These are phyloP conservation scores for Penicillium maclennaniae DNA, from an alignment of 495 filamentous ascomycete genomes.

Conservation along the genomic window DNA sequence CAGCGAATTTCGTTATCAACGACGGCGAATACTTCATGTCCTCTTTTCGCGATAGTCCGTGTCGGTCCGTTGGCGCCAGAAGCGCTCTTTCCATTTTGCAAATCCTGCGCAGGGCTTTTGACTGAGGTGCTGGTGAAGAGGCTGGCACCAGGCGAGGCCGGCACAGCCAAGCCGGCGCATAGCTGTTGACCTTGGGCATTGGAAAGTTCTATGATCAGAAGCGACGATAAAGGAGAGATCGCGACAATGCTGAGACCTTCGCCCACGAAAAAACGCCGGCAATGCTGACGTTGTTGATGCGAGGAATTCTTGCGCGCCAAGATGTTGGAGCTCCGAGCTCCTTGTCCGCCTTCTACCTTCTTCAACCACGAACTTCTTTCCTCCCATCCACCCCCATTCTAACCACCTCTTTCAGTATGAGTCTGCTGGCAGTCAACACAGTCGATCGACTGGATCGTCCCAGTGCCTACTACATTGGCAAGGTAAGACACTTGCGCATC, in stretches of 20 bases:
- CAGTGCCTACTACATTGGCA: conserved; percentile 78
- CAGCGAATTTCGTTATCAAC: conserved; percentile 83
- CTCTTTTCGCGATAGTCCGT: conserved; percentile 67
- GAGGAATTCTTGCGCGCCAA: conserved; percentile 27
- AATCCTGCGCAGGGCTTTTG: conserved; percentile 30
- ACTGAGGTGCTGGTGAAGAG: conserved; percentile 54
- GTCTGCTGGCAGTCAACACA: conserved; percentile 45
- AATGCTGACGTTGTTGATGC: conserved; percentile 19
- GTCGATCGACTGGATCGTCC: conserved; percentile 86
- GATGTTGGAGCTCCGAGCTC: conserved; percentile 27
- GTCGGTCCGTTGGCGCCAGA: conserved; percentile 50
- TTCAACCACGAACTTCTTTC: neutral
- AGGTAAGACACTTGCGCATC: conserved; percentile 47
- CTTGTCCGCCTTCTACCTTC: conserved; percentile 15
- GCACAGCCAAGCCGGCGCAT: conserved; percentile 79
- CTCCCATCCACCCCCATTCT: neutral
- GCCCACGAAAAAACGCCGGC: neutral
- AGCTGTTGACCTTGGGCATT: conserved; percentile 79
- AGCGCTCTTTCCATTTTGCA: conserved; percentile 35
- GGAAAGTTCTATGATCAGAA: neutral
- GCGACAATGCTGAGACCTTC: conserved; percentile 2
- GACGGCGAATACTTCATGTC: conserved; percentile 77
- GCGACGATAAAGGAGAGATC: neutral
- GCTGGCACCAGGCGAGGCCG: conserved; percentile 65
- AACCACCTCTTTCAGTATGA: conserved; percentile 13